Base-by-base conservation (phyloP, 495 filamentous ascomycete genomes). In the Pyrenopolyporus hunteri region DNA sequence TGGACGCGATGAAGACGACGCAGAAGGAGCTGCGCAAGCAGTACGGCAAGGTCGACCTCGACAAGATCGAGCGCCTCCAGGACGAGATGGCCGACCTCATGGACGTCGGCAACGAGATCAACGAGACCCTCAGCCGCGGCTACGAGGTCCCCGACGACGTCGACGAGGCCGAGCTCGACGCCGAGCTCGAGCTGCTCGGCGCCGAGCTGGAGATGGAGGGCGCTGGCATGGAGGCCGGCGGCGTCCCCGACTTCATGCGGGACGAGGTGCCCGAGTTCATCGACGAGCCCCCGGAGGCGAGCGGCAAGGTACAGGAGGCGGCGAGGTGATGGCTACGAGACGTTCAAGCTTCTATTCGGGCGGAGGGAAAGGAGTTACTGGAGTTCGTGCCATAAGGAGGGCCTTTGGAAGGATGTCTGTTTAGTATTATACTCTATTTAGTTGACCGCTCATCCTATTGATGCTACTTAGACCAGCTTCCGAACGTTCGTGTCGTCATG, bases 51-150 rank as follows among this genome's bases (percentile, higher is more conserved):
- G 87, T 98, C 57, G 88, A 98, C 66, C 87, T 98, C 26, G 95
- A 98, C 75, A 91, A 96, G 83, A 96, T 98, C 66, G 94, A 98
- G 82, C 83, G 88, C 57, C 86, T 98, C 82, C 94, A 98, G 82
- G 94, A 98, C 72, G 94, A 98, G 80, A 98, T 98, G 93, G 92
- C 91, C 29, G 94, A 98, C 76, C 67, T 98, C 75, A 90, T 98
- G 86, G 95, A 98, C 68, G 86, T 97, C 32, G 94, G 95, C 2
- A 98, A 98, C 74, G 94, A 98, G 76, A 99, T 99, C 53, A 91
- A 99, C 74, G 94, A 99, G 78, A 92, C 88, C 56, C 90, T 99
- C 47, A 91, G 89, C 47, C 76, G 95, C 58, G 89, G 92, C 57
- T 99, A 99, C 73, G 94, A 98, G 72, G 80, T 98, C 17, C 94